Percentiles rank a stretch among this genome's conserved stretches.
phyloP scores from a whole-genome alignment of 768 basidiomycete genomes.

The Trametes cinnabarina region DNA sequence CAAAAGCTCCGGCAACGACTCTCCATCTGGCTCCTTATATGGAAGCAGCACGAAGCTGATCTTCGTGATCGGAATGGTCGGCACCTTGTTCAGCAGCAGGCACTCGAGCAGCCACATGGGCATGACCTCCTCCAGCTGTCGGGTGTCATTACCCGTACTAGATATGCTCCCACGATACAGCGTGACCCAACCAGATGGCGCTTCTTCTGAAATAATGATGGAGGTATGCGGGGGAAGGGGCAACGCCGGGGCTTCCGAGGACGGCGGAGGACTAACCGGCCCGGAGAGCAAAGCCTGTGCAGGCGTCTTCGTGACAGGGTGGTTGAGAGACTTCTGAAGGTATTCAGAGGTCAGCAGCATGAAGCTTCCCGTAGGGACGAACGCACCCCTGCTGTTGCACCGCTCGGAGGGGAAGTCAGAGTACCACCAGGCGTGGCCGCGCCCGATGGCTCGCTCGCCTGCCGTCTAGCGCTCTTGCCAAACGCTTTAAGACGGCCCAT shows the following conservation, averaged over 20 bases:
- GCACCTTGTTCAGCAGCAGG: conserved; percentile 64
- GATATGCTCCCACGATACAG: conserved; percentile 74
- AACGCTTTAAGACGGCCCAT: conserved; percentile 82
- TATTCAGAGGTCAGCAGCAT: no score
- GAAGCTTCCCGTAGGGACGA: no score
- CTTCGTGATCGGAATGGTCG: conserved; percentile 59
- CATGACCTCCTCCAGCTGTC: conserved; percentile 68
- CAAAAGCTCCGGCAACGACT: conserved; percentile 75
- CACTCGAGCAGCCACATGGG: conserved; percentile 91
- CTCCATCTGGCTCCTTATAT: conserved; percentile 56
- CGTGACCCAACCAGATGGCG: conserved; percentile 66
- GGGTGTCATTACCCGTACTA: conserved; percentile 51
- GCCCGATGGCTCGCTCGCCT: conserved; percentile 28
- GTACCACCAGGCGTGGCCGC: conserved; percentile 20
- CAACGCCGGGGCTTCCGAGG: conserved; percentile 69
- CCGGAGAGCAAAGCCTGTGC: conserved; percentile 54
- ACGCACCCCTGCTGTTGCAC: conserved; percentile 29
- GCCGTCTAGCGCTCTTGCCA: conserved; percentile 53
- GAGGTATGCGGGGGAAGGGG: conserved; percentile 56
- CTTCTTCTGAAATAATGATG: conserved; percentile 82
- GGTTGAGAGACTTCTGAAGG: conserved; percentile 13
- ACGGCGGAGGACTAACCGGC: conserved; percentile 62
- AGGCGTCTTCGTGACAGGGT: conserved; percentile 44
- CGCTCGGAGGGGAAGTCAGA: neutral
- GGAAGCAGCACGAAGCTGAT: conserved; percentile 89